Base-by-base conservation (phyloP, 228 moss, liverwort and hornwort genomes). In the Sphagnum fallax region DNA sequence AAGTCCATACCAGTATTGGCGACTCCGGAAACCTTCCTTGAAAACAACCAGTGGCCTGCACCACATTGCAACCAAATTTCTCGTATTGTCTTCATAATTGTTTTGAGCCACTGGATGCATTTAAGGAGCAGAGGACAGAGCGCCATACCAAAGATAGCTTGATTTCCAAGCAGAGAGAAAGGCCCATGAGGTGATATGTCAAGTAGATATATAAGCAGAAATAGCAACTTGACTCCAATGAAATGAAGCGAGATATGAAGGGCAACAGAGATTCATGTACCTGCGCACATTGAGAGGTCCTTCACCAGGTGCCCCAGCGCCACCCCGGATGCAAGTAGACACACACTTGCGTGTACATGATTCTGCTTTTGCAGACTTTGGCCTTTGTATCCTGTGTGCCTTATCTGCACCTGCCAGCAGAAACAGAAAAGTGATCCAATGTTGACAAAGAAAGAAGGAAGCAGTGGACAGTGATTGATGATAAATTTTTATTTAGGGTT, bases 21-120 rank as follows among this genome's bases (percentile, higher is more conserved):
- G 90, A 76, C 82, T 93, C 63, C 97, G 83, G 62, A 98, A 98
- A 47, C 93, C 97, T 77, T 98, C 97, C 74, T 98, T 98, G 80
- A 98, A 98, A 32, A 98, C 97, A 67, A 98, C 91, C 13, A 98
- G 81, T 59, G 93, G 97, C 75, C 97, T 97, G 93, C 77, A 78
- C 15, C 4, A 59, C 65, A 65, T 48, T 55, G 12, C 8, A 12
- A 55, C 12, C 55, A 55, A 32, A 32, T 32, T 32, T 32, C 32
- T 32, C 2, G 2, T 32, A 32, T 32, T 3, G 2, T 32, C 32
- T 32, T 32, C 32, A 32, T 32, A 32, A 32, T 32, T 32, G 32
- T 32, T 32, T 32, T 32, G 32, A 32, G 32, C 32, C 32, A 32
- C 2, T 32, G 32, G 32, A 32, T 32, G 32, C 32, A 32, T 32